Percentiles rank a stretch among this genome's conserved stretches.
These are phyloP conservation scores for Papilionanthe hybrid DNA, from an alignment of 116 monocot species.

Conservation along the genomic window DNA sequence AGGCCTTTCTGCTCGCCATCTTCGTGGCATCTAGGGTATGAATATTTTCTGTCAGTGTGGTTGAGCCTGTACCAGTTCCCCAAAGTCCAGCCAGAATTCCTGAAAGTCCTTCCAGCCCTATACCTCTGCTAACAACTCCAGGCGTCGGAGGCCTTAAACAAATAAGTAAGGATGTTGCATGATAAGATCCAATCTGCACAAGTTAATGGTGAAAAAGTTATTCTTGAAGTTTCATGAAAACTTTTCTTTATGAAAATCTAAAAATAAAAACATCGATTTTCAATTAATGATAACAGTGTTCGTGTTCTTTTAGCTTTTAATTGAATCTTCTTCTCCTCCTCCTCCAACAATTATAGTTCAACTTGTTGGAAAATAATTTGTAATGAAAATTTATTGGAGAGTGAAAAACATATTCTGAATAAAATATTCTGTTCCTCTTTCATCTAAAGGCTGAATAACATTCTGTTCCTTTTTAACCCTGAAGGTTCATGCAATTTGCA, in stretches of 20 bases:
- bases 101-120: slow-evolving; percentile 88
- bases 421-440: no score
- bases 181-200: slow-evolving; percentile 81
- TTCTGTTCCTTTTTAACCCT: no score
- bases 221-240: neutral
- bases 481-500: no score
- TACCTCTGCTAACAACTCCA: slow-evolving; percentile 89
- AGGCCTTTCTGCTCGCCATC: slow-evolving; percentile 77
- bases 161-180: slow-evolving; percentile 70
- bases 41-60: slow-evolving; percentile 89
- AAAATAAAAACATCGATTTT: neutral
- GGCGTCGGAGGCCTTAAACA: slow-evolving; percentile 79
- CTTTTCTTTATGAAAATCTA: neutral
- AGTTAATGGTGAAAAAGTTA: neutral
- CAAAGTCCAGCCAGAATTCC: slow-evolving; percentile 93
- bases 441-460: no score
- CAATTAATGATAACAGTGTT: neutral
- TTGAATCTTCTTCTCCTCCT: no score
- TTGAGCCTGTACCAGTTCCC: slow-evolving; percentile 94
- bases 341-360: no score
- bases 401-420: no score
- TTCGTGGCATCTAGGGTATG: slow-evolving; percentile 83
- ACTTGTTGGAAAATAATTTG: no score
- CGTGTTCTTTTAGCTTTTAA: neutral
- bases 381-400: no score